Base-by-base conservation (phyloP, 768 basidiomycete species). In the Leccinum barrowsii region DNA sequence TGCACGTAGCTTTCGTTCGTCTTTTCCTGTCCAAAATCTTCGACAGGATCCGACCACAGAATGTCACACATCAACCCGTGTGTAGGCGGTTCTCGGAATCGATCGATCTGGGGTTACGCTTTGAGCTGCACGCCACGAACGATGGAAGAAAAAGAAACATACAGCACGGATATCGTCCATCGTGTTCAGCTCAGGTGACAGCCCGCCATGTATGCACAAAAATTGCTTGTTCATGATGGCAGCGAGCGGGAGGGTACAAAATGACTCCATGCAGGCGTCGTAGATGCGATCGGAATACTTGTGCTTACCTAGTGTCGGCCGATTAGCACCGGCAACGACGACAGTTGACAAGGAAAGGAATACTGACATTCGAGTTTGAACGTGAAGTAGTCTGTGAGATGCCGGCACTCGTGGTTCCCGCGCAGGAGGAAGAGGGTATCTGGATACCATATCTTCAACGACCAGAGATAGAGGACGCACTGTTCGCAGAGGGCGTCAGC, bases 221-320 rank as follows among this genome's bases (percentile, higher is more conserved):
- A 99, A 99, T 74, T 98, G 97, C 71, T 98, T 98, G 80, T 99
- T 99, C 96, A 98, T 98, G 69, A 99, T 74, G 32, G 97, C 97
- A 1, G 96, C 96, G 8, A 99, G 82, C 2, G 97, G 97, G 1
- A 99, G 82, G 0, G 90, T 82, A 70, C 95, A 98, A 79, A 99
- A 98, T 0, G 92, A 92, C 28, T 97, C 92, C 94, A 98, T 96
- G 81, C 92, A 94, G 26, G 93, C 94, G 60, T 99, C 94, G 72
- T 99, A 99, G 60, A 99, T 84, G 24, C 86, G 85, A 65, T 98
- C 96, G 7, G 93, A 94, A 75, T 99, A 99, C 77, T 98, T 98
- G 79, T 98, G 97, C 76, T 96, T 96, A 80, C 94, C 94, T 97
- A 68, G 55, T 53, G 17, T 48, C 19, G 24, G 30, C 28, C 12